Base-by-base conservation (phyloP, 768 basidiomycete genomes). In the Leccinum truebloodii region DNA sequence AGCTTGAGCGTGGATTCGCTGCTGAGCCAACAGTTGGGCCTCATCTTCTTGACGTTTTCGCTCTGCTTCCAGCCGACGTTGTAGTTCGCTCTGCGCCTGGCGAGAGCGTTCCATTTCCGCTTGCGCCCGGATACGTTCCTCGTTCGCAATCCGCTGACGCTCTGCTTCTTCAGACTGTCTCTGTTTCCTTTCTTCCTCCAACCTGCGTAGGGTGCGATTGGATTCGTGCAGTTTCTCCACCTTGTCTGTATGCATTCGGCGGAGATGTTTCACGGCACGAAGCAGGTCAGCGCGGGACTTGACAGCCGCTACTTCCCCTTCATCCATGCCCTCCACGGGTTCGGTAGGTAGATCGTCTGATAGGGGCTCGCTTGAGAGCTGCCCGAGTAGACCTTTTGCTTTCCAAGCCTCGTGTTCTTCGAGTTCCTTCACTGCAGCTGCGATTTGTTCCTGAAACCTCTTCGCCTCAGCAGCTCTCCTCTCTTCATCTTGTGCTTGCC, bases 401-500 rank as follows among this genome's bases (percentile, higher is more conserved):
- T 50, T 65, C 59, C 54, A 32, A 30, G 59, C 34, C 14, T 58
- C 55, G 20, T 60, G 41, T 50, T 66, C 62, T 46, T 59, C 49
- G 14, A 70, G 22, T 34, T 71, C 69, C 51, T 66, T 55, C 34
- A 68, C 22, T 12, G 72, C 64, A 7, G 13, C 37, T 3, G 52
- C 37, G 26, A 73, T 66, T 49, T 64, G 72, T 26, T 67, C 62
- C 54, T 65, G 66, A 14, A 35, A 53, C 24, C 62, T 66, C 57
- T 61, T 65, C 48, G 62, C 54, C 37, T 69, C 68, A 1, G 62
- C 60, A 7, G 46, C 52, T 44, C 61, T 59, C 39, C 37, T 65
- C 35, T 73, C 72, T 26, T 71, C 68, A 53, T 75, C 72, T 41
- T 64, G 66, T 4, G 60, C 69, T 28, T 65, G 73, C 30, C 71